Percentiles rank a stretch among this genome's conserved stretches.
Evolutionary conservation across 1,284 basidiomycete genomes (phyloP).

Genomic region (Trametes versicolor): DNA sequence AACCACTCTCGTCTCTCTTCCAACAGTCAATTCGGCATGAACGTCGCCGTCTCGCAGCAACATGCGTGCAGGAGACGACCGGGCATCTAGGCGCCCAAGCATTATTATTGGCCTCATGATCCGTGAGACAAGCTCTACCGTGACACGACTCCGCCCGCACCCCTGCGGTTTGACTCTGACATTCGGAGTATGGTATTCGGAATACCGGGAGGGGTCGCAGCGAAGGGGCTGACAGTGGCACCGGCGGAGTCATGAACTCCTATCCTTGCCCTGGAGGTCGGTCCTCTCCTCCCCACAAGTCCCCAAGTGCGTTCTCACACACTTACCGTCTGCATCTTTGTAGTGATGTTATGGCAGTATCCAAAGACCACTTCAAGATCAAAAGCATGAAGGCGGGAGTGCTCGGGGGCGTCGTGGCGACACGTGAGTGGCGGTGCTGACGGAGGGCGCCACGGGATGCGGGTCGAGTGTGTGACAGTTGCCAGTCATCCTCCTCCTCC

Average conservation of each 20-base stretch:
- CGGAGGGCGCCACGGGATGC: not conserved
- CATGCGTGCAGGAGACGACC: not conserved
- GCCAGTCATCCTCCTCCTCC: slow-evolving; percentile 24
- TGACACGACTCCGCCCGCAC: not conserved
- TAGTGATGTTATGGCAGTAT: not conserved
- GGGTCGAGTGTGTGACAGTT: slow-evolving; percentile 13
- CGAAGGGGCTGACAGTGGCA: not conserved
- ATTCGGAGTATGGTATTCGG: slow-evolving; percentile 6
- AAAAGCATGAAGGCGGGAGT: not conserved
- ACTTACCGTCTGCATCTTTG: too few species aligned
- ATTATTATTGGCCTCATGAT: too few species aligned
- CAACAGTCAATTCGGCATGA: not conserved
- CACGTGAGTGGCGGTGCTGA: slow-evolving; percentile 23
- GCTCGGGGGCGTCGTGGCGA: not conserved
- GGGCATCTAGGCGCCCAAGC: not conserved
- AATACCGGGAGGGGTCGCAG: not conserved
- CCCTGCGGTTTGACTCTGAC: not conserved
- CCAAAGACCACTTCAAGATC: not conserved
- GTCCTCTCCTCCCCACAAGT: not conserved
- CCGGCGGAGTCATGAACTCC: not conserved
- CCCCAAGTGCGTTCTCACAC: not conserved
- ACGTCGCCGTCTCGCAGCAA: not conserved
- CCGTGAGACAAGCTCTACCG: too few species aligned
- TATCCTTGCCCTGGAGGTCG: not conserved
- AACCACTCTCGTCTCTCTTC: not conserved